Base-by-base conservation (phyloP, 768 basidiomycete genomes). In the Coprinopsis marcescibilis region DNA sequence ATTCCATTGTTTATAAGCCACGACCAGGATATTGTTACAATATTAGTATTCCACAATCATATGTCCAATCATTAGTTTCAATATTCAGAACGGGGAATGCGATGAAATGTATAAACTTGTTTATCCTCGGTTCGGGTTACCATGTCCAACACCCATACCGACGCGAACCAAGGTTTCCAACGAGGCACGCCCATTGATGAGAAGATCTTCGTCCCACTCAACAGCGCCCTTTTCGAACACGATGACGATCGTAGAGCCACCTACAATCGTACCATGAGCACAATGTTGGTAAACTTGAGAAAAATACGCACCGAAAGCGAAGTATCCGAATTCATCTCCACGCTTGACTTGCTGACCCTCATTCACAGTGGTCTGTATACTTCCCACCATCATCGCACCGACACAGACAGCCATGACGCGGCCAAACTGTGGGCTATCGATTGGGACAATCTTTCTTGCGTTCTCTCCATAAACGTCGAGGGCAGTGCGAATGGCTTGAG, bases 381-480 rank as follows among this genome's bases (percentile, higher is more conserved):
- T 89, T 8, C 89, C 92, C 11, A 89, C 94, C 89, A 92, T 90
- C 91, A 94, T 94, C 5, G 91, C 91, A 19, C 92, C 92, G 6
- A 94, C 72, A 54, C 90, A 92, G 1, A 95, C 91, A 1, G 82
- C 84, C 82, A 95, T 90, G 17, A 97, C 92, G 0, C 82, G 75
- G 2, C 95, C 95, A 59, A 96, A 98, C 37, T 85, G 80, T 0
- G 85, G 81, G 50, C 83, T 90, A 52, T 95, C 83, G 45, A 98
- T 94, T 1, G 89, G 89, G 5, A 95, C 87, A 26, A 99, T 82
- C 71, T 92, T 92, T 20, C 96, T 74, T 4, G 75, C 86, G 55
- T 99, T 99, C 66, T 97, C 94, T 15, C 92, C 91, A 56, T 93
- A 97, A 10, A 97, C 90, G 53, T 96, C 91, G 10, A 96, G 66